Evolutionary conservation across 1,284 basidiomycete species (phyloP), one percentile per base, ranked within the genome.

Genomic region (Volvariella volvacea): DNA sequence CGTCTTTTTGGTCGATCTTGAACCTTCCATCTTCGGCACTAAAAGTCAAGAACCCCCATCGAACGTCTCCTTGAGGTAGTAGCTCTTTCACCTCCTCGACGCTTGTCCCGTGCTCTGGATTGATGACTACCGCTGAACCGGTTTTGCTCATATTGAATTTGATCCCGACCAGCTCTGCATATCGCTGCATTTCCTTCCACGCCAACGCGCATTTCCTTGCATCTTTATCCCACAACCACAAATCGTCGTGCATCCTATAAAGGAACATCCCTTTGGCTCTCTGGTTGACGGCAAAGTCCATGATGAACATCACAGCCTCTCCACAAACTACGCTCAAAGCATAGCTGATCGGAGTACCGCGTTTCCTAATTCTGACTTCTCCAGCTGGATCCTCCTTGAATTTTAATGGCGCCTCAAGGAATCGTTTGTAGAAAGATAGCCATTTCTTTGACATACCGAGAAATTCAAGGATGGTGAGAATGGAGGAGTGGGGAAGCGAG

Each of bases 201-300:
- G 58, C 68, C 2, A 50, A 39, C 6, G 51, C 61, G 34, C 63
- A 64, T 39, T 60, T 61, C 8, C 50, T 45, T 1, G 57, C 40
- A 16, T 65, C 53, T 1, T 59, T 42, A 41, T 67, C 59, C 62
- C 62, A 70, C 7, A 70, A 50, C 65, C 66, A 69, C 16, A 69
- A 48, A 41, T 70, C 67, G 41, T 71, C 66, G 48, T 69, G 63
- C 48, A 69, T 64, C 17, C 66, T 58, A 41, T 68, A 60, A 2
- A 70, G 56, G 54, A 61, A 67, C 19, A 70, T 46, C 3, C 67
- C 68, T 22, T 61, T 49, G 0, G 65, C 57, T 21, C 51, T 51
- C 39, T 68, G 68, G 44, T 70, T 69, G 43, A 70, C 64, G 14
- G 67, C 65, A 43, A 68, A 67, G 48, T 71, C 67, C 66, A 71